Evolutionary conservation across 495 filamentous ascomycete species (phyloP), one percentile per base, ranked within the genome.

Genomic region (Annulohypoxylon moriforme): DNA sequence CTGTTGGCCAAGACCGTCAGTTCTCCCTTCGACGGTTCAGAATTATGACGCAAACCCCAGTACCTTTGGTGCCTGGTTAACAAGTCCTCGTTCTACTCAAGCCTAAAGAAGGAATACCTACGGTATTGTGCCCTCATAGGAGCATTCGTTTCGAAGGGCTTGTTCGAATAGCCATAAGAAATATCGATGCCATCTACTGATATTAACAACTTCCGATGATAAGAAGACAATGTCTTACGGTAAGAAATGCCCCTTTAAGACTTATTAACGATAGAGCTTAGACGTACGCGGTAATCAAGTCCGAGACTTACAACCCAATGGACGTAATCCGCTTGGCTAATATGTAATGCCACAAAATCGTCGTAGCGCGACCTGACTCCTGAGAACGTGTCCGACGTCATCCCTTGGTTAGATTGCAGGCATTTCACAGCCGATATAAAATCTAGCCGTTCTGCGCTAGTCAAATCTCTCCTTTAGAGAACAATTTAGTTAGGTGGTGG

Each of bases 401-500:
- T 53, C 7, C 81, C 69, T 13, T 80, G 76, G 40, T 71, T 72
- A 18, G 61, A 44, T 24, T 76, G 74, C 40, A 86, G 59, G 69
- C 85, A 86, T 59, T 79, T 69, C 9, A 87, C 64, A 4, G 84
- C 83, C 29, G 81, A 64, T 60, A 81, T 84, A 62, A 83, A 85
- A 13, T 75, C 69, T 6, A 76, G 74, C 20, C 76, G 69, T 40
- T 83, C 68, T 0, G 61, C 33, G 5, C 68, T 57, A 44, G 73
- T 73, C 33, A 84, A 67, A 4, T 68, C 68, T 60, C 81, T 72
- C 73, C 73, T 71, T 60, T 56, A 24, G 1, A 40, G 18, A 10
- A 31, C n/a, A 6, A n/a, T 24, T 4, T 27, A 6, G 25, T 61
- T 62, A 67, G 57, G 33, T 3, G 47, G n/a, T 33, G 3, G 20